These are phyloP conservation scores for Chlorophyllum brunneum DNA, from an alignment of 768 basidiomycete genomes.

Conservation along the genomic window DNA sequence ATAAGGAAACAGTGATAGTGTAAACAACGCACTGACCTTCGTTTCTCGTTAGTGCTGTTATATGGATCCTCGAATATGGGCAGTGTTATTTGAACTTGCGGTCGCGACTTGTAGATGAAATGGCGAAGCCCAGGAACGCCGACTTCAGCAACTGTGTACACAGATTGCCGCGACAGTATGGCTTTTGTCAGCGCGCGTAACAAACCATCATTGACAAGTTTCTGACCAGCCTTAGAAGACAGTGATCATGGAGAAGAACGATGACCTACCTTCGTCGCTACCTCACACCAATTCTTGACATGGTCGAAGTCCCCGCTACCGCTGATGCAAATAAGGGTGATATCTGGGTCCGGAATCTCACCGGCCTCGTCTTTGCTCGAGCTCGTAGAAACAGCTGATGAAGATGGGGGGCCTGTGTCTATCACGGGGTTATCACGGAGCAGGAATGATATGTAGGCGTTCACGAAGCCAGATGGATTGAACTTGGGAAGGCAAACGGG, in stretches of 20 bases:
- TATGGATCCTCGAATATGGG: constrained; percentile 90
- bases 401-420: constrained; percentile 16
- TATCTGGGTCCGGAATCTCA: constrained; percentile 11
- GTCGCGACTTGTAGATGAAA: constrained; percentile 90
- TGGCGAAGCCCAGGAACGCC: constrained; percentile 90
- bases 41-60: constrained; percentile 50
- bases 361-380: constrained; percentile 1
- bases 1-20: no score
- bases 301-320: constrained; percentile 81
- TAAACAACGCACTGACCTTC: constrained; percentile 47
- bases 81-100: constrained; percentile 84
- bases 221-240: constrained; percentile 37
- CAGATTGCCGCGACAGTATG: constrained; percentile 45
- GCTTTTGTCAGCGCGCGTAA: constrained; percentile 46
- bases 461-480: constrained; percentile 84
- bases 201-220: constrained; percentile 58
- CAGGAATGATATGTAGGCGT: constrained; percentile 82
- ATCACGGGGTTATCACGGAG: constrained; percentile 35
- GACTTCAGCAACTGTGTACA: constrained; percentile 69
- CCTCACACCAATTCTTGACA: constrained; percentile 74
- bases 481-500: constrained; percentile 96
- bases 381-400: constrained; percentile 9
- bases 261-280: constrained; percentile 50
- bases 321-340: constrained; percentile 78
- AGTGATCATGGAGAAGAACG: neutral